Evolutionary conservation across 176 grass and related monocot genomes (phyloP).

Genomic region (Triticum monococcum): DNA sequence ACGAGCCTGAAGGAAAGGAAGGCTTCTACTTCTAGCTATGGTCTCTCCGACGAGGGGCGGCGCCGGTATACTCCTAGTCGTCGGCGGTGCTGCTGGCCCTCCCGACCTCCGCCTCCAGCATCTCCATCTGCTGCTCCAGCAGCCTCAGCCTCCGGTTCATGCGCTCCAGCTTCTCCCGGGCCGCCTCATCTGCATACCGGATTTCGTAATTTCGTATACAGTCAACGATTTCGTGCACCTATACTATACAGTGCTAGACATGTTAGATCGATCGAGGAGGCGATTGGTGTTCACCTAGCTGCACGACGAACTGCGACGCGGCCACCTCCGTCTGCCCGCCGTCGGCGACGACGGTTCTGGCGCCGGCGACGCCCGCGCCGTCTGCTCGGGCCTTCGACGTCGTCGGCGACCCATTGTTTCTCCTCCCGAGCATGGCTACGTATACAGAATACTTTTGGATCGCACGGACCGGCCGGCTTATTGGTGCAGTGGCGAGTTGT

Average conservation of each 20-base stretch:
- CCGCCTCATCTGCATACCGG: slow-evolving; percentile 43
- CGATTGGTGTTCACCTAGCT: slow-evolving; percentile 9
- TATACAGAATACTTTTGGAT: no score
- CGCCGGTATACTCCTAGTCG: background rate
- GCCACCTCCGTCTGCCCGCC: slow-evolving; percentile 15
- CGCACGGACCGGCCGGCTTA: no score
- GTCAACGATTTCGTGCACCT: no score
- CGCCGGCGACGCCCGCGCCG: background rate
- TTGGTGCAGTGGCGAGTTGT: background rate
- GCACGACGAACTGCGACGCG: slow-evolving; percentile 43
- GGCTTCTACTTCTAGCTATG: background rate
- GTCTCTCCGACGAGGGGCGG: background rate
- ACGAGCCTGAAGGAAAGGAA: no score
- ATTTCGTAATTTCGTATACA: no score
- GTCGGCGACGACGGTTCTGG: background rate
- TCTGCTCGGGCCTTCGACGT: background rate
- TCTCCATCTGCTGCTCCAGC: slow-evolving; percentile 88
- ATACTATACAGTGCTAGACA: no score
- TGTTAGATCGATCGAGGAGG: no score
- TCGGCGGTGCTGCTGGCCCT: slow-evolving; percentile 36
- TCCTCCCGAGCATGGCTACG: slow-evolving; percentile 40
- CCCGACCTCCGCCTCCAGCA: slow-evolving; percentile 69
- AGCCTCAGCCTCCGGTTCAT: slow-evolving; percentile 62
- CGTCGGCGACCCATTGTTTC: background rate
- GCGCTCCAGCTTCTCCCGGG: slow-evolving; percentile 52